These are phyloP conservation scores for Maudiozyma pseudohumilis DNA, from an alignment of 805 yeast species.

Conservation along the genomic window DNA sequence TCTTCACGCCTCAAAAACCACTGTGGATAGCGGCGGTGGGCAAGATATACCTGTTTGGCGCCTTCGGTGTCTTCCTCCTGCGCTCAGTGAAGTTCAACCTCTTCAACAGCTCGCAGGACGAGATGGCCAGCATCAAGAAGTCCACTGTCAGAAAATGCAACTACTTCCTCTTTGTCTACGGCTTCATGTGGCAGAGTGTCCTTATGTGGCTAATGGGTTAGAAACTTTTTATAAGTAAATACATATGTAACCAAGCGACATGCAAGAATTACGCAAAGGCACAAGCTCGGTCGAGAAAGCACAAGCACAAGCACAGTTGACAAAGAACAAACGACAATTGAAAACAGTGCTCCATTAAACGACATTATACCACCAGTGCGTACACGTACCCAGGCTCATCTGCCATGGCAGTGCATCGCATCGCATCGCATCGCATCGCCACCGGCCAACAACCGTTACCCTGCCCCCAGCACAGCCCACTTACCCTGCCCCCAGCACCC, in stretches of 20 bases:
- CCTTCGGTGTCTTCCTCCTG: conserved; percentile 58
- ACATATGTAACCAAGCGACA: background rate
- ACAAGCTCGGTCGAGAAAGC: too few species aligned
- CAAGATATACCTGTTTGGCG: conserved; percentile 40
- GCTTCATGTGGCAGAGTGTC: conserved; percentile 68
- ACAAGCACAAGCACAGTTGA: too few species aligned
- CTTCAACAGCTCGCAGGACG: conserved; percentile 42
- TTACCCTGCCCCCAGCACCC: too few species aligned
- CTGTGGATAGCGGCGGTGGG: conserved; percentile 35
- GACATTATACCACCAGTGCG: too few species aligned
- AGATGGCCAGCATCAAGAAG: conserved; percentile 36
- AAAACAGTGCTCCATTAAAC: too few species aligned
- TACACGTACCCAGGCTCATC: too few species aligned
- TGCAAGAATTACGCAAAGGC: too few species aligned
- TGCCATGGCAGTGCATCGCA: too few species aligned
- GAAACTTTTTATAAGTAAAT: background rate
- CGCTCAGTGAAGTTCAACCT: conserved; percentile 40
- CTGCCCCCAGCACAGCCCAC: too few species aligned
- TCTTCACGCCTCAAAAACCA: conserved; percentile 42
- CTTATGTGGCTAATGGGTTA: conserved; percentile 61
- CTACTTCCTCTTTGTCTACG: conserved; percentile 76
- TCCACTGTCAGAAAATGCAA: conserved; percentile 71
- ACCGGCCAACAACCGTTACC: too few species aligned
- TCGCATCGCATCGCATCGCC: too few species aligned
- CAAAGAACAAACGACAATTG: too few species aligned